Conservation (phyloP, 176 grass and related monocot species). For the Cenchrus purpureus region DNA sequence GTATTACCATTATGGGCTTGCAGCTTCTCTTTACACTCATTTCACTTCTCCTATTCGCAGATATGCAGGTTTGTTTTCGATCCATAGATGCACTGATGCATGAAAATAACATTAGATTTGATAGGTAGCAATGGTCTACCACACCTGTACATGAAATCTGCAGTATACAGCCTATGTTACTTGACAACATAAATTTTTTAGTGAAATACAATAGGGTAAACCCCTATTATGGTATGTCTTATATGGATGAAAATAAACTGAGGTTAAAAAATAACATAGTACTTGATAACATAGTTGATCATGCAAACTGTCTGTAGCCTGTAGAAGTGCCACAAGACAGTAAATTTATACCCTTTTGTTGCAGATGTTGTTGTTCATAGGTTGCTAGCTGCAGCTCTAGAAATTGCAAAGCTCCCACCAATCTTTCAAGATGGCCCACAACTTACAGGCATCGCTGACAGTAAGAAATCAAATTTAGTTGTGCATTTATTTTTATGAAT, state of each 20-base stretch:
- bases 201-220: too few relatives aligned
- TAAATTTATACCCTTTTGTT: slow-evolving; percentile 46
- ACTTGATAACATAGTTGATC: too few relatives aligned
- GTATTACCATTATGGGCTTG: slow-evolving; percentile 93
- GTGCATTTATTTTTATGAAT: slow-evolving; percentile 15
- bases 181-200: neutral
- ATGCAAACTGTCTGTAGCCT: neutral
- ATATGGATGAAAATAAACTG: too few relatives aligned
- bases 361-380: slow-evolving; percentile 97
- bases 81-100: slow-evolving; percentile 30
- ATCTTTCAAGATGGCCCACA: slow-evolving; percentile 88
- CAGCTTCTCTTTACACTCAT: slow-evolving; percentile 92
- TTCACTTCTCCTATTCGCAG: slow-evolving; percentile 98
- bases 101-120: slow-evolving; percentile 23
- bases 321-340: neutral
- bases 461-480: slow-evolving; percentile 60
- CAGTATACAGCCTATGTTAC: neutral
- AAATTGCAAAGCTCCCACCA: slow-evolving; percentile 92
- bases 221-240: too few relatives aligned
- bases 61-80: slow-evolving; percentile 81
- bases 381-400: slow-evolving; percentile 91
- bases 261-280: too few relatives aligned
- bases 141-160: slow-evolving; percentile 6
- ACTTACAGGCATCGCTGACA: slow-evolving; percentile 87
- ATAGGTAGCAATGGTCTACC: neutral